These are phyloP conservation scores for Lolium perenne DNA, from an alignment of 176 grass and related monocot genomes.

Conservation along the genomic window DNA sequence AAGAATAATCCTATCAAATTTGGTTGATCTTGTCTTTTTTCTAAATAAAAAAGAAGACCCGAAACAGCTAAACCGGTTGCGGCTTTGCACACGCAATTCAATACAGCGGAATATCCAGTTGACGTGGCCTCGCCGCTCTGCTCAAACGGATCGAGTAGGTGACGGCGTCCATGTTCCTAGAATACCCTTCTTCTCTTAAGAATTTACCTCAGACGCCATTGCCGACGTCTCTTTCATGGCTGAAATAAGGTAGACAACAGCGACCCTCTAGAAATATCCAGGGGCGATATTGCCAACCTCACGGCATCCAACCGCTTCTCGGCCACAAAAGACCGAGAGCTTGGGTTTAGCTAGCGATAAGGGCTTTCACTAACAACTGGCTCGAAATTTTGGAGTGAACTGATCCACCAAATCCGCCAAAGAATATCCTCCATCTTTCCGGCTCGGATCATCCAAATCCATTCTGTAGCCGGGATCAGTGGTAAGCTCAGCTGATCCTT, in stretches of 20 bases:
- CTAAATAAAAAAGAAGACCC: too few species aligned
- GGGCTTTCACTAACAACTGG: constrained; percentile 47
- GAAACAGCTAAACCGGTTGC: too few species aligned
- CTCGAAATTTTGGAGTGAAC: constrained; percentile 9
- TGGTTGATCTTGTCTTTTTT: too few species aligned
- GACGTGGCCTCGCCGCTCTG: neutral
- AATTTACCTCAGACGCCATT: neutral
- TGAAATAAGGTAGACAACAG: neutral
- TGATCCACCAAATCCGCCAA: neutral
- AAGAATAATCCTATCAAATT: too few species aligned
- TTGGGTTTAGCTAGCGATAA: constrained; percentile 53
- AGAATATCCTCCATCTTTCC: neutral
- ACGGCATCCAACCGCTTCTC: neutral
- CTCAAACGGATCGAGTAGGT: neutral
- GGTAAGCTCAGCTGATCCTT: constrained; percentile 19
- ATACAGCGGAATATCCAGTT: too few species aligned
- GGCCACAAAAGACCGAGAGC: constrained; percentile 30
- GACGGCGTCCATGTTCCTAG: neutral
- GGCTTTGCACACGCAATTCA: too few species aligned
- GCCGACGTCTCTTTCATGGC: neutral
- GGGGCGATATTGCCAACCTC: neutral
- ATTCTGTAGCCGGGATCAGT: neutral
- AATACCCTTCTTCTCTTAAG: neutral
- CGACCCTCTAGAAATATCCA: neutral
- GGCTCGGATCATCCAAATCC: neutral